Conservation (phyloP, 139 green algal genomes). For the Tetradesmus lagerheimii region DNA sequence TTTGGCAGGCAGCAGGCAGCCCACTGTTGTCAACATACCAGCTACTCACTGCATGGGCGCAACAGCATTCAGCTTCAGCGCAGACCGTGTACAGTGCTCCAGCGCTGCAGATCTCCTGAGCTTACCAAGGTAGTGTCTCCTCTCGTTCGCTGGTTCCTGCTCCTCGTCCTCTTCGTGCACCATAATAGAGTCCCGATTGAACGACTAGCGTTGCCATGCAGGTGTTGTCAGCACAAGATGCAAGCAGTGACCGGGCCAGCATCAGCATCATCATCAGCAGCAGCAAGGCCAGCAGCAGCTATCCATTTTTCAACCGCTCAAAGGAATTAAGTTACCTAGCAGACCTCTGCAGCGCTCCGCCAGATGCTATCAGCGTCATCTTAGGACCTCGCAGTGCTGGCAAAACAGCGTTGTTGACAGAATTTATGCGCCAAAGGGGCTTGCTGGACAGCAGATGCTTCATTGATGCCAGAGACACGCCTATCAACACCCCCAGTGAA, state of each 20-base stretch:
- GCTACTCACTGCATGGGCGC: too few relatives aligned
- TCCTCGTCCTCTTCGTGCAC: background rate
- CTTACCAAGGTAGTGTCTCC: too few relatives aligned
- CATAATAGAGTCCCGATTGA: too few relatives aligned
- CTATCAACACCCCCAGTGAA: background rate
- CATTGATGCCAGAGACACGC: constrained; percentile 5
- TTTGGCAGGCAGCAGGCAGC: too few relatives aligned
- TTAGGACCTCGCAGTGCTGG: background rate
- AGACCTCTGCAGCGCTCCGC: background rate
- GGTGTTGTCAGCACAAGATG: background rate
- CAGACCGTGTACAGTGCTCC: too few relatives aligned
- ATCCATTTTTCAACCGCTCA: background rate
- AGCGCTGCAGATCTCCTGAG: too few relatives aligned
- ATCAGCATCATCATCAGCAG: background rate
- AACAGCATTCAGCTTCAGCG: too few relatives aligned
- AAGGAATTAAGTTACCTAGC: background rate
- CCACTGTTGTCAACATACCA: too few relatives aligned
- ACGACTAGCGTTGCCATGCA: background rate
- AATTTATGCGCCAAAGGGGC: background rate
- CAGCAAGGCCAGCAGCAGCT: constrained; percentile 25
- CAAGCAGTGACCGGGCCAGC: background rate
- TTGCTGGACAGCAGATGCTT: constrained; percentile 6
- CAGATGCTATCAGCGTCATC: constrained; percentile 15
- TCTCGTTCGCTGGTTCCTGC: background rate
- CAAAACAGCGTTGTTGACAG: constrained; percentile 9